Evolutionary conservation across 2,329 filamentous ascomycete genomes (phyloP).

Genomic region (Colletotrichum coccodes): DNA sequence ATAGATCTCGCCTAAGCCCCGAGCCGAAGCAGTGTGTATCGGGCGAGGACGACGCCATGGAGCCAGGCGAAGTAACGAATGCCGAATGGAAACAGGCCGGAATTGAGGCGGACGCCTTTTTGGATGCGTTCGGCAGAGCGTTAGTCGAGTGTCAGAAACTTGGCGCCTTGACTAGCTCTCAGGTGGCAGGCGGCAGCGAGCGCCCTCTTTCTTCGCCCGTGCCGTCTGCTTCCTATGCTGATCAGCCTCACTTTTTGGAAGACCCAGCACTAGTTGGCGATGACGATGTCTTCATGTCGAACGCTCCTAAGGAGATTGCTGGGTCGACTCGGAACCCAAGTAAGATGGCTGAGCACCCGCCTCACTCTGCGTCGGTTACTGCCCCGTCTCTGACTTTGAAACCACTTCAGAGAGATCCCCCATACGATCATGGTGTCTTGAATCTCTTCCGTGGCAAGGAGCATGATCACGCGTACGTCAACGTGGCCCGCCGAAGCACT

Average conservation of each 20-base stretch:
- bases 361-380: neutral
- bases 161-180: neutral
- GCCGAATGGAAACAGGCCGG: neutral
- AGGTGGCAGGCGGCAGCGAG: neutral
- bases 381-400: conserved; percentile 31
- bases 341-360: neutral
- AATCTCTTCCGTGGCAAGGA: conserved; percentile 34
- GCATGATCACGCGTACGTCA: conserved; percentile 36
- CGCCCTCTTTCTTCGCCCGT: neutral
- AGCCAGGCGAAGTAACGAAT: neutral
- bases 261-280: too few species aligned
- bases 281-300: neutral
- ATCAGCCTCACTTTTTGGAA: neutral
- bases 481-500: conserved; percentile 31
- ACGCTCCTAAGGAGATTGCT: neutral
- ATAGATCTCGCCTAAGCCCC: neutral
- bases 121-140: neutral
- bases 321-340: neutral
- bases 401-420: conserved; percentile 25
- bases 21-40: neutral
- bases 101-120: conserved; percentile 1
- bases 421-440: conserved; percentile 35
- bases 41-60: neutral
- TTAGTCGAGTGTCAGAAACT: neutral
- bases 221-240: neutral